Conservation (phyloP, 495 filamentous ascomycete species). For the Neurospora tetrasperma region DNA sequence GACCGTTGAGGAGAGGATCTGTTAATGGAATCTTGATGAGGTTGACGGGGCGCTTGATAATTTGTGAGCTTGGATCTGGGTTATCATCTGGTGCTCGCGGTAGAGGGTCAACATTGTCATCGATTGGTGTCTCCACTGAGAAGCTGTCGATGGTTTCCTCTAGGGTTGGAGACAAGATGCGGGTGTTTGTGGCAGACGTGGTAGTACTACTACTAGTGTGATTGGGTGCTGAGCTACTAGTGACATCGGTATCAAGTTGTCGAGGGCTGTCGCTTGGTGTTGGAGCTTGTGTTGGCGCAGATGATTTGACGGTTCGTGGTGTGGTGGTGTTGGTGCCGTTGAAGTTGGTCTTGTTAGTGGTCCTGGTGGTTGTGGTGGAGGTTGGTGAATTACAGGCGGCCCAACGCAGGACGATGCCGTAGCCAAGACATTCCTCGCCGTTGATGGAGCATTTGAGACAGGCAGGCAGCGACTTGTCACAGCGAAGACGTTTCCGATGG, state of each 20-base stretch:
- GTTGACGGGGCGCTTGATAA: neutral
- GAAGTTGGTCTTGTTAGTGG: neutral
- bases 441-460: slow-evolving; percentile 40
- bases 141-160: neutral
- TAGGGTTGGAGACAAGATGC: neutral
- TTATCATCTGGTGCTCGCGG: neutral
- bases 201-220: neutral
- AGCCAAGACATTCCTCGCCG: slow-evolving; percentile 39
- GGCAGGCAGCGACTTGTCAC: slow-evolving; percentile 39
- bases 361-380: neutral
- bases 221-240: neutral
- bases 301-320: neutral
- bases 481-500: slow-evolving; percentile 42
- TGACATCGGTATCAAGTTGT: neutral
- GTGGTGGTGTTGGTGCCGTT: neutral
- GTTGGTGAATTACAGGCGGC: slow-evolving; percentile 6
- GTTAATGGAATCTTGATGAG: neutral
- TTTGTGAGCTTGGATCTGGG: neutral
- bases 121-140: neutral
- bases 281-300: neutral
- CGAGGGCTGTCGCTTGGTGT: neutral
- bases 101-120: neutral
- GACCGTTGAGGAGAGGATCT: slow-evolving; percentile 29
- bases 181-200: neutral
- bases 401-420: slow-evolving; percentile 33